These are phyloP conservation scores for Rusavskia elegans DNA, from an alignment of 495 filamentous ascomycete genomes.

Conservation along the genomic window DNA sequence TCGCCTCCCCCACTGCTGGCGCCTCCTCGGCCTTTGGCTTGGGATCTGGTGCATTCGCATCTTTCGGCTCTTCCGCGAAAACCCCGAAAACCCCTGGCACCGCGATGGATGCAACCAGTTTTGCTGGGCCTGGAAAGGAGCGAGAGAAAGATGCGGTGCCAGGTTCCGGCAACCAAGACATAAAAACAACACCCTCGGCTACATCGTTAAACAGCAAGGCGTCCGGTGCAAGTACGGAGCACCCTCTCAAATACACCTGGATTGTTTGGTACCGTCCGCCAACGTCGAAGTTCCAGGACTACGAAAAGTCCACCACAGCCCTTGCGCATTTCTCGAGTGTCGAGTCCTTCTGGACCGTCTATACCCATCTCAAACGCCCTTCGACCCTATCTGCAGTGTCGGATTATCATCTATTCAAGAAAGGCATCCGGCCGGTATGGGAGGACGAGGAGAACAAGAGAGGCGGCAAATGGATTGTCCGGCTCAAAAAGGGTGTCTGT, in stretches of 20 bases:
- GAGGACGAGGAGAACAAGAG: constrained; percentile 94
- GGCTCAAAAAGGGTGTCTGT: constrained; percentile 88
- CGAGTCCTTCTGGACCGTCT: constrained; percentile 89
- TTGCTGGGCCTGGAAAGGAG: constrained; percentile 46
- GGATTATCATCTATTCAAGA: constrained; percentile 96
- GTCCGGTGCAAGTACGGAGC: constrained; percentile 28
- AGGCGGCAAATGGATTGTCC: constrained; percentile 93
- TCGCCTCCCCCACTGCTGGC: constrained; percentile 74
- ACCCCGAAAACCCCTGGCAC: constrained; percentile 79
- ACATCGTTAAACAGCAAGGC: constrained; percentile 20
- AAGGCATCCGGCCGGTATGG: constrained; percentile 93
- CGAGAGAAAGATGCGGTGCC: constrained; percentile 40
- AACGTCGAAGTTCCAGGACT: constrained; percentile 92
- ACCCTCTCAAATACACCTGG: constrained; percentile 74
- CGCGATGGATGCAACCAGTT: constrained; percentile 51
- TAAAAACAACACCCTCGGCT: constrained; percentile 27
- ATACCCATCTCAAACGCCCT: constrained; percentile 78
- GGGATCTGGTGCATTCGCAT: constrained; percentile 89
- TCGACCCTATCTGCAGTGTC: constrained; percentile 80
- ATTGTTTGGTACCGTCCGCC: constrained; percentile 94
- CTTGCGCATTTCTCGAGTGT: constrained; percentile 67
- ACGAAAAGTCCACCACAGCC: constrained; percentile 87
- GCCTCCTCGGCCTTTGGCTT: constrained; percentile 89
- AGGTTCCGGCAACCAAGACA: constrained; percentile 28
- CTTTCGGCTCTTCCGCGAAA: constrained; percentile 71